A percentile compares a stretch with the other conserved stretches of the same genome.
Conservation (phyloP, 805 yeast genomes). For the Saccharomycopsis microspora region DNA sequence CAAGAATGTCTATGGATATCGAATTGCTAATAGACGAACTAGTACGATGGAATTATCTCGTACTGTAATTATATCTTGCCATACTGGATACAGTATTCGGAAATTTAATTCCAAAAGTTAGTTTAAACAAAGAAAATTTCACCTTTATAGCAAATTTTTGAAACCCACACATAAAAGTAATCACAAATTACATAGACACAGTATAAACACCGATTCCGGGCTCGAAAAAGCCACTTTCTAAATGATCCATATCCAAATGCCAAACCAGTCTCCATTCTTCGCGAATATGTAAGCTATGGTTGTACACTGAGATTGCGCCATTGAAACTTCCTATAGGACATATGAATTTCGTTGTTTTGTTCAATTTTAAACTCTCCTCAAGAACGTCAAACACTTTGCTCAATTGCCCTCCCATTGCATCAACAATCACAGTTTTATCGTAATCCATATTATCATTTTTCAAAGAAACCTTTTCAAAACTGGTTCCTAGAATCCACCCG, state of each 20-base stretch:
- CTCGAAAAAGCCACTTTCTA: conserved; percentile 34
- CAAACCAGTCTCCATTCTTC: conserved; percentile 26
- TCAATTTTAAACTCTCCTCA: not conserved
- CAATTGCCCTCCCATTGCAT: conserved; percentile 34
- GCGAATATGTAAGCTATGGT: conserved; percentile 18
- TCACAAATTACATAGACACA: not conserved
- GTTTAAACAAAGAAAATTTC: too few species aligned
- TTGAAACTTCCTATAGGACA: conserved; percentile 17
- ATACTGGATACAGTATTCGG: too few species aligned
- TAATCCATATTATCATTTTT: conserved; percentile 14
- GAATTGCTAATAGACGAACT: too few species aligned
- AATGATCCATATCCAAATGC: conserved; percentile 69
- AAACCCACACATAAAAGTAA: too few species aligned
- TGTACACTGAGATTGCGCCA: conserved; percentile 17
- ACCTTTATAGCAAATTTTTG: too few species aligned
- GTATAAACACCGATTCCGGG: conserved; percentile 1
- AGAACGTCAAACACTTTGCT: conserved; percentile 17
- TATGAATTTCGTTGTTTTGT: not conserved
- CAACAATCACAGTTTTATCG: conserved; percentile 25
- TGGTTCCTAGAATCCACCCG: conserved; percentile 52
- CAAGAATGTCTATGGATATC: too few species aligned
- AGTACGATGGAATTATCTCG: too few species aligned
- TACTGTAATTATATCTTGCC: too few species aligned
- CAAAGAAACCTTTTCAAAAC: conserved; percentile 17
- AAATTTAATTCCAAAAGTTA: too few species aligned